These are phyloP conservation scores for Ophiobolus disseminans DNA, from an alignment of 2,329 filamentous ascomycete species.

Conservation along the genomic window DNA sequence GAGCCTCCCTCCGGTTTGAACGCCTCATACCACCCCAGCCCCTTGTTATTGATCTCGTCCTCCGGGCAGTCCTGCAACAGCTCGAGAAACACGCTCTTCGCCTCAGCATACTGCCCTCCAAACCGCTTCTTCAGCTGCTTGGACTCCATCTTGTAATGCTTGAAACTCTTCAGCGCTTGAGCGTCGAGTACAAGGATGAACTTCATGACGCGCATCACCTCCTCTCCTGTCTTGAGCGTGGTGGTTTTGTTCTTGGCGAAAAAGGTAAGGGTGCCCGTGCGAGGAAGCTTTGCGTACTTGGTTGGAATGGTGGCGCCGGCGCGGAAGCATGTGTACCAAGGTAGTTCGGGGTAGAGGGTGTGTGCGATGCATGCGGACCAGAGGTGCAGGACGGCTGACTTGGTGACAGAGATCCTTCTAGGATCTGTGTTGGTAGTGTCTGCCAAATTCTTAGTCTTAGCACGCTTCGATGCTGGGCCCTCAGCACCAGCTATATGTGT, in stretches of 20 bases:
- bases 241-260: neutral
- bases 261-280: too few relatives aligned
- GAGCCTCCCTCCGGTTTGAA: constrained; percentile 38
- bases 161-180: neutral
- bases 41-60: constrained; percentile 31
- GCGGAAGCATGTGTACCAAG: constrained; percentile 41
- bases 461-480: too few relatives aligned
- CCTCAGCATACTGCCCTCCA: neutral
- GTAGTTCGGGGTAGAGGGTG: constrained; percentile 29
- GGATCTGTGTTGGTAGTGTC: neutral
- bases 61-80: constrained; percentile 20
- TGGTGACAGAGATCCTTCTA: constrained; percentile 35
- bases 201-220: neutral
- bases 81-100: neutral
- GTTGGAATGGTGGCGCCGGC: constrained; percentile 38
- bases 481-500: too few relatives aligned
- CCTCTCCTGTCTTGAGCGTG: neutral
- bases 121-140: neutral
- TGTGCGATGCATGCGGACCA: constrained; percentile 36
- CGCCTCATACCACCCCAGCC: constrained; percentile 39
- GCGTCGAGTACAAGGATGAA: neutral
- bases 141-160: neutral
- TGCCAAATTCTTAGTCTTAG: too few relatives aligned
- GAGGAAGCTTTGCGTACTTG: neutral
- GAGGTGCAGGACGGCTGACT: constrained; percentile 41